Evolutionary conservation across 371 early-diverging fungal genomes (phyloP).

Genomic region (Zopfochytrium polystomum): DNA sequence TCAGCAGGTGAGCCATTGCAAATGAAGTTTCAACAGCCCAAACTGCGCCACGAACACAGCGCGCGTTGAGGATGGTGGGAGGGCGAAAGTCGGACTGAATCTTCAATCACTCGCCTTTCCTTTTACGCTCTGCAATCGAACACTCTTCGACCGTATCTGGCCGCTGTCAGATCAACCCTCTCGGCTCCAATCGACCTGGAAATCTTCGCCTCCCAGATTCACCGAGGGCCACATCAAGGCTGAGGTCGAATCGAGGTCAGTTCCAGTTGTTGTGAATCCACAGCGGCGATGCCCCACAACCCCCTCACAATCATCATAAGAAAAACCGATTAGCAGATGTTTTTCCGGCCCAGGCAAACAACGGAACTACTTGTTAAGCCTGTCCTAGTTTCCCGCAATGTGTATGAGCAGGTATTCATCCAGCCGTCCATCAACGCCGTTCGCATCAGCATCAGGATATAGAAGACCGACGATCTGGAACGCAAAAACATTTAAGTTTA

Average conservation of each 20-base stretch:
- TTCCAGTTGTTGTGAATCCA: no score
- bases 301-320: no score
- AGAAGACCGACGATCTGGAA: constrained; percentile 97
- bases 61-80: no score
- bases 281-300: no score
- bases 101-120: no score
- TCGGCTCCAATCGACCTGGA: constrained; percentile 93
- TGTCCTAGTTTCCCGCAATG: constrained; percentile 85
- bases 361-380: constrained; percentile 85
- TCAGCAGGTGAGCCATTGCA: no score
- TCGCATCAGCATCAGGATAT: constrained; percentile 91
- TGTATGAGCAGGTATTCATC: constrained; percentile 90
- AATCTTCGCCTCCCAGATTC: constrained; percentile 94
- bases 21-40: no score
- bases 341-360: no score
- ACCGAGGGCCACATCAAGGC: constrained; percentile 97
- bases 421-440: constrained; percentile 92
- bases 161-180: constrained; percentile 88
- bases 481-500: constrained; percentile 91
- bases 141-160: constrained; percentile 92
- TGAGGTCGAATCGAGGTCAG: constrained; percentile 94
- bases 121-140: no score
- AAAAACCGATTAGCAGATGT: no score
- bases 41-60: no score
- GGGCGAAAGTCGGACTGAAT: no score